A percentile compares a stretch with the other conserved stretches of the same genome.
These are phyloP conservation scores for Russula abietina DNA, from an alignment of 768 basidiomycete species.

Conservation along the genomic window DNA sequence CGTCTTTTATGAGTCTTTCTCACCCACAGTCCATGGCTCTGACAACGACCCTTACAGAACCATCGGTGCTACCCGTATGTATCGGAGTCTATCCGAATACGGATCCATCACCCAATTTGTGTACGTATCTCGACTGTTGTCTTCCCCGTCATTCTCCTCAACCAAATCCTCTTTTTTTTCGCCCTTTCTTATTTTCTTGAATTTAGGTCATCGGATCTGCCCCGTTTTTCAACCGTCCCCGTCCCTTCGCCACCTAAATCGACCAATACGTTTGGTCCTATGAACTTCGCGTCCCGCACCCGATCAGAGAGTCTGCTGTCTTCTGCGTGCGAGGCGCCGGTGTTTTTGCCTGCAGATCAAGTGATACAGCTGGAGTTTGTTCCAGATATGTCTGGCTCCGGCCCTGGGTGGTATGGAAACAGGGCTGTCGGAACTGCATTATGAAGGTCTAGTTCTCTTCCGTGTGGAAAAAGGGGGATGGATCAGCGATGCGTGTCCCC, in stretches of 20 bases:
- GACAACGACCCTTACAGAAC: neutral
- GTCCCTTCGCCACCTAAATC: neutral
- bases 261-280: neutral
- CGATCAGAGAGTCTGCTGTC: neutral
- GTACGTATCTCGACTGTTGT: slow-evolving; percentile 3
- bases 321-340: neutral
- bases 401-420: neutral
- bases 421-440: too few species aligned
- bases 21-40: neutral
- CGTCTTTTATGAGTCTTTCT: neutral
- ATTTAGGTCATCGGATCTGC: neutral
- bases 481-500: neutral
- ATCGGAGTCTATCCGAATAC: neutral
- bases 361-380: slow-evolving; percentile 1
- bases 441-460: neutral
- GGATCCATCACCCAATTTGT: slow-evolving; percentile 15
- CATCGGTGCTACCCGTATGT: slow-evolving; percentile 16
- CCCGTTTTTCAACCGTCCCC: neutral
- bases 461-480: neutral
- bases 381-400: neutral
- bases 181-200: too few species aligned
- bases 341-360: neutral
- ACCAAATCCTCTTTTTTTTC: too few species aligned
- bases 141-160: neutral
- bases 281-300: neutral